Evolutionary conservation across 2,329 filamentous ascomycete species (phyloP).

Genomic region (Fusarium annulatum): DNA sequence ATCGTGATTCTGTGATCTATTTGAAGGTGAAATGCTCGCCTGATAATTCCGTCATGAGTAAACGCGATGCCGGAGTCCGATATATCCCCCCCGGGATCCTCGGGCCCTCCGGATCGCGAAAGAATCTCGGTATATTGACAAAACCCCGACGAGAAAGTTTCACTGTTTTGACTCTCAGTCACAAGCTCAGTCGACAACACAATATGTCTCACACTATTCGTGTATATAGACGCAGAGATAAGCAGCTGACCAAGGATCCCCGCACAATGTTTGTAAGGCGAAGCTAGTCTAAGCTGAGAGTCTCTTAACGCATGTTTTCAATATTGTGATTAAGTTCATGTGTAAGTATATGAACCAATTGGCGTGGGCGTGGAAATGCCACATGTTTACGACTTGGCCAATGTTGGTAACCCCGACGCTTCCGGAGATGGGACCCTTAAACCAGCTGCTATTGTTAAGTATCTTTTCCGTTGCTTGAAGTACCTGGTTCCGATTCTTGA

Average conservation of each 20-base stretch:
- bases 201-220: neutral
- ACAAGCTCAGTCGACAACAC: neutral
- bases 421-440: conserved; percentile 16
- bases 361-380: neutral
- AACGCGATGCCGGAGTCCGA: neutral
- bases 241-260: conserved; percentile 21
- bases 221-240: conserved; percentile 2
- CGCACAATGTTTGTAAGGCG: conserved; percentile 22
- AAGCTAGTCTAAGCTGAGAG: conserved; percentile 7
- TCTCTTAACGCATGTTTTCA: neutral
- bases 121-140: neutral
- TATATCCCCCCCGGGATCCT: neutral
- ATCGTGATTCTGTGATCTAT: neutral
- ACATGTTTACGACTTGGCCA: conserved; percentile 20
- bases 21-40: neutral
- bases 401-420: conserved; percentile 26
- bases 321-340: conserved; percentile 2
- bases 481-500: conserved; percentile 20
- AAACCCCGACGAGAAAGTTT: neutral
- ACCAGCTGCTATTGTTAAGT: conserved; percentile 10
- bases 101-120: conserved; percentile 9
- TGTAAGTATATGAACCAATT: neutral
- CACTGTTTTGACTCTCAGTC: neutral
- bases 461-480: conserved; percentile 19
- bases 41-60: neutral